Evolutionary conservation across 495 filamentous ascomycete species (phyloP), one percentile per base, ranked within the genome.

Genomic region (Penicillium arizonense): DNA sequence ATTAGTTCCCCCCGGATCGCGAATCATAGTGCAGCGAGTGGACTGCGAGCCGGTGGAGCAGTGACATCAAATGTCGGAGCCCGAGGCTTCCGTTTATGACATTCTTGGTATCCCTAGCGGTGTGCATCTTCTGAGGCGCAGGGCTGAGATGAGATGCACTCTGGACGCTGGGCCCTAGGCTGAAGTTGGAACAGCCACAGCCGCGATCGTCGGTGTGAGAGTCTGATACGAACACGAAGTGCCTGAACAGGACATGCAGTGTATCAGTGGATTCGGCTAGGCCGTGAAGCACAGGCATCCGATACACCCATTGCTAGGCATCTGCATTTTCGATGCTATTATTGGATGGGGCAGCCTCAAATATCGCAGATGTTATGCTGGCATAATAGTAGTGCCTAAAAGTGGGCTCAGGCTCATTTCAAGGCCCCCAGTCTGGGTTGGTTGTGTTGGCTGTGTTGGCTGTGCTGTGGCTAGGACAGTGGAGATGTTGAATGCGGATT

Each of bases 1-100:
- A 41, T 38, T 40, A 35, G 40, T 49, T 53, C 47, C 52, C 52
- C 44, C 20, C 39, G 46, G 55, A 24, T 47, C 47, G 30, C 55
- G 35, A 59, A 62, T 59, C 45, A 59, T 56, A 38, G 52, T 32
- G 30, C 47, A 51, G 44, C 48, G 39, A 47, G 45, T 57, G 56
- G 54, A 40, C 34, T 39, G n/a, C 23, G 30, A 40, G 16, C n/a
- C 10, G 23, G 55, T 58, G 59, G 55, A 55, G 33, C 41, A 38
- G 56, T 59, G 56, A 62, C 56, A 56, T 62, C 56, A 62, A 48
- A 11, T 2, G 23, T 12, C n/a, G 41, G 16, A 21, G 2, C 32
- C 44, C 41, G 41, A 56, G 40, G 38, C 26, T 26, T 40, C 42
- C 23, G 47, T 21, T 21, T 43, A 41, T 2, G 24, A 42, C 39